phyloP scores from a whole-genome alignment of 129 eudicot species.

The Solidago caesia region DNA sequence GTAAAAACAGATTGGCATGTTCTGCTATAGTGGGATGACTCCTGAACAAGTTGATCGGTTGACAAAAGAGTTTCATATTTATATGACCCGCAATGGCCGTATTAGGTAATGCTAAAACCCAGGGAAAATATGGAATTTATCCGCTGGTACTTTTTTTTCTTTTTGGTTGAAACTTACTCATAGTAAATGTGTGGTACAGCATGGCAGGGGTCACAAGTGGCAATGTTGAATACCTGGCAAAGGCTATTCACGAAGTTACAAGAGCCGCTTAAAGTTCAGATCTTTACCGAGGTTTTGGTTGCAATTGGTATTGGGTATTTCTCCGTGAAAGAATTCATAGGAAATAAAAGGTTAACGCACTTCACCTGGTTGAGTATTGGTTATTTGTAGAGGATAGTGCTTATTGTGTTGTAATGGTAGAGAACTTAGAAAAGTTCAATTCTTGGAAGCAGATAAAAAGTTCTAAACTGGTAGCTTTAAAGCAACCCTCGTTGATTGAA shows the following conservation, averaged over 20 bases:
- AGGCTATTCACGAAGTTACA: constrained; percentile 89
- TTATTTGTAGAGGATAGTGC: constrained; percentile 19
- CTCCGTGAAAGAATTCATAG: constrained; percentile 16
- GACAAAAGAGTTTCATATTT: constrained; percentile 83
- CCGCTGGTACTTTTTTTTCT: no score
- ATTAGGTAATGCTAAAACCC: constrained; percentile 59
- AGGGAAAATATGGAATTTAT: background rate
- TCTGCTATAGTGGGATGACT: constrained; percentile 96
- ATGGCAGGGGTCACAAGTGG: constrained; percentile 99
- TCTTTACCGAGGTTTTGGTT: background rate
- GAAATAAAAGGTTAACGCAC: constrained; percentile 23
- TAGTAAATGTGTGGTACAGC: constrained; percentile 39
- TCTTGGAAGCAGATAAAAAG: constrained; percentile 9
- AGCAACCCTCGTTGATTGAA: constrained; percentile 5
- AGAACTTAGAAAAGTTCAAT: background rate
- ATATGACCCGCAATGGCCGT: constrained; percentile 95
- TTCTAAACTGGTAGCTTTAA: background rate
- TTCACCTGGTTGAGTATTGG: constrained; percentile 14
- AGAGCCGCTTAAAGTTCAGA: constrained; percentile 38
- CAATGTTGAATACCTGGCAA: constrained; percentile 86
- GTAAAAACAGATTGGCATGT: constrained; percentile 93
- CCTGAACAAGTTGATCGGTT: constrained; percentile 95
- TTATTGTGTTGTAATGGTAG: constrained; percentile 9
- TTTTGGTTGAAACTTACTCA: no score
- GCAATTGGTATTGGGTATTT: constrained; percentile 13